Evolutionary conservation across 805 yeast genomes (phyloP).

Genomic region (Wickerhamiella vanderwaltii): DNA sequence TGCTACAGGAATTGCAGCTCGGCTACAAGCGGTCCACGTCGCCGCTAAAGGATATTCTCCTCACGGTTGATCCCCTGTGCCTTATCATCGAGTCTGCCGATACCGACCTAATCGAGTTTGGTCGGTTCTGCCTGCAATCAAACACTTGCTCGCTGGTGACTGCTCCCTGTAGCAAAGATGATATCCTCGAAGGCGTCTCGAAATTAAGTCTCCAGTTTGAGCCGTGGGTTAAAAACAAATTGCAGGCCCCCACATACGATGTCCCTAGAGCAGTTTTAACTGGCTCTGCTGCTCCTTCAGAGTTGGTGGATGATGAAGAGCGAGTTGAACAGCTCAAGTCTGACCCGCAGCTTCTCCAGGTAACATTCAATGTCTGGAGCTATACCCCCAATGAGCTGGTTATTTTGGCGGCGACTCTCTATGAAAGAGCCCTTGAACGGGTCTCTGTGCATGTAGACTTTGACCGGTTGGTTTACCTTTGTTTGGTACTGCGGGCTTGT

Average conservation of each 20-base stretch:
- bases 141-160: not conserved
- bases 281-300: not conserved
- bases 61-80: constrained; percentile 1
- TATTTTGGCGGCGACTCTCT: not conserved
- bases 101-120: not conserved
- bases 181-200: not conserved
- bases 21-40: not conserved
- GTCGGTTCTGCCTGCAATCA: not conserved
- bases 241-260: not conserved
- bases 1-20: not conserved
- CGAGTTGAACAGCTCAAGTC: not conserved
- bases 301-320: not conserved
- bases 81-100: not conserved
- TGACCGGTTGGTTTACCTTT: not conserved
- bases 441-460: not conserved
- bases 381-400: constrained; percentile 4
- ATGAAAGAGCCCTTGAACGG: not conserved
- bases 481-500: constrained; percentile 48
- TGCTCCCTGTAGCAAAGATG: not conserved
- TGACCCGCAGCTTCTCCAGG: not conserved
- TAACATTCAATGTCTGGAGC: not conserved
- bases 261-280: not conserved
- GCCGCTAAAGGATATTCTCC: constrained; percentile 1
- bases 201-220: not conserved
- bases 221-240: constrained; percentile 3